A percentile compares a stretch with the other conserved stretches of the same genome.
phyloP scores from a whole-genome alignment of 1,284 basidiomycete genomes.

The Cutaneotrichosporon cutaneum region DNA sequence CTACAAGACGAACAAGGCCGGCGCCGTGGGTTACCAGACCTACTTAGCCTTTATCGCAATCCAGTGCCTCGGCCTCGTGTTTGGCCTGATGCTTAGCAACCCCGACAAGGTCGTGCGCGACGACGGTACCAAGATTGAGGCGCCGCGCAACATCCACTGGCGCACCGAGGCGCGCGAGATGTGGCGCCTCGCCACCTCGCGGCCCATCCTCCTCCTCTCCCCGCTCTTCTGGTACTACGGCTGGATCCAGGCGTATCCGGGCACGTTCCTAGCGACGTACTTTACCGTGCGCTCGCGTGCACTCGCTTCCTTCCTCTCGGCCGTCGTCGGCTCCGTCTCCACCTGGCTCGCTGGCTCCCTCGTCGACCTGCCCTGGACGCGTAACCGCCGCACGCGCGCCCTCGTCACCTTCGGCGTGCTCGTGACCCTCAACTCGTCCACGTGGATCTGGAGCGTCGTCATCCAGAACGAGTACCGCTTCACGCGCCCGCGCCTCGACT shows the following conservation, averaged over 20 bases:
- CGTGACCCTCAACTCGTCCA: constrained; percentile 9
- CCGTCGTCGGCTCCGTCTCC: constrained; percentile 7
- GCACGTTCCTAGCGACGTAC: constrained; percentile 37
- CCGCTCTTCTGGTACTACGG: constrained; percentile 32
- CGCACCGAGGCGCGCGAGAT: constrained; percentile 28
- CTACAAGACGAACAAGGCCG: constrained; percentile 20
- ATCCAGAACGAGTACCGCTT: constrained; percentile 19
- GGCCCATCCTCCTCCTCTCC: constrained; percentile 26
- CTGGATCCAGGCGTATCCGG: constrained; percentile 26
- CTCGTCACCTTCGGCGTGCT: constrained; percentile 9
- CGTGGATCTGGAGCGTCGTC: constrained; percentile 19
- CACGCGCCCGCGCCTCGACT: constrained; percentile 18
- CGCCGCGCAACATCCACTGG: constrained; percentile 21
- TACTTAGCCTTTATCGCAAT: constrained; percentile 42
- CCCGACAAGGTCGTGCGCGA: constrained; percentile 31
- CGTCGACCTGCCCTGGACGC: constrained; percentile 16
- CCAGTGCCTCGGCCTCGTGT: constrained; percentile 29
- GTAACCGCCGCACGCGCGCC: constrained; percentile 10
- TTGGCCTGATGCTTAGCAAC: constrained; percentile 28
- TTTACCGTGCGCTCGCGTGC: constrained; percentile 39
- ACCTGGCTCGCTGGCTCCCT: constrained; percentile 17
- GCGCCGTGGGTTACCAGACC: constrained; percentile 31
- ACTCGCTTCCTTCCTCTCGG: constrained; percentile 26
- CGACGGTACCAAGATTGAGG: constrained; percentile 34
- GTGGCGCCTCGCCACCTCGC: constrained; percentile 10